These are phyloP conservation scores for Gleditsia sinensis DNA, from an alignment of 306 rosid genomes.

Conservation along the genomic window DNA sequence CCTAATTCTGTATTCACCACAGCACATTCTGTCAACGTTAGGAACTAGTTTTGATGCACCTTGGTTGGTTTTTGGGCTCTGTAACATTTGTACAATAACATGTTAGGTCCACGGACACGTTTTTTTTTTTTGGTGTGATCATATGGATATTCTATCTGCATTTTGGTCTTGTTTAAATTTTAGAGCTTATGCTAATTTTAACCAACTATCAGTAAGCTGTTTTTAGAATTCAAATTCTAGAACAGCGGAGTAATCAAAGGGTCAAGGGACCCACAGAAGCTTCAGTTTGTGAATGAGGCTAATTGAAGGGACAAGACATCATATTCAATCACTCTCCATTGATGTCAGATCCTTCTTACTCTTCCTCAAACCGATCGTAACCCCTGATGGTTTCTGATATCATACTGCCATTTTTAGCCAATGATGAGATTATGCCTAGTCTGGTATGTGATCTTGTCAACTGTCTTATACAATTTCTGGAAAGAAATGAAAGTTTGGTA, in stretches of 20 bases:
- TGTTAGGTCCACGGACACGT: constrained; percentile 33
- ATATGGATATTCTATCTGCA: constrained; percentile 18
- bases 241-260: background rate
- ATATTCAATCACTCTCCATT: constrained; percentile 23
- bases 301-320: constrained; percentile 40
- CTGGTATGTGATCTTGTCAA: constrained; percentile 42
- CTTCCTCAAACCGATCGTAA: constrained; percentile 45
- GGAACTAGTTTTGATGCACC: constrained; percentile 49
- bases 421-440: constrained; percentile 44
- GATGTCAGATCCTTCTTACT: constrained; percentile 48
- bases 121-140: constrained; percentile 39
- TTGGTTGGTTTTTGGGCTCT: constrained; percentile 26
- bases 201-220: constrained; percentile 1
- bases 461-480: constrained; percentile 35
- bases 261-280: constrained; percentile 26
- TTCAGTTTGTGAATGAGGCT: constrained; percentile 31
- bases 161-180: constrained; percentile 7
- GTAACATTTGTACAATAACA: constrained; percentile 29
- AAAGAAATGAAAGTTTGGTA: constrained; percentile 5
- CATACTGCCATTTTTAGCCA: constrained; percentile 32
- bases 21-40: constrained; percentile 7
- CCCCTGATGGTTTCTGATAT: constrained; percentile 43
- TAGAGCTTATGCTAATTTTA: constrained; percentile 18
- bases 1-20: constrained; percentile 22
- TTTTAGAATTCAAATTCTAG: constrained; percentile 38